Percentiles rank a stretch among this genome's conserved stretches.
Conservation (phyloP, 73 alveolate genomes). For the Tetrahymena elliotti region DNA sequence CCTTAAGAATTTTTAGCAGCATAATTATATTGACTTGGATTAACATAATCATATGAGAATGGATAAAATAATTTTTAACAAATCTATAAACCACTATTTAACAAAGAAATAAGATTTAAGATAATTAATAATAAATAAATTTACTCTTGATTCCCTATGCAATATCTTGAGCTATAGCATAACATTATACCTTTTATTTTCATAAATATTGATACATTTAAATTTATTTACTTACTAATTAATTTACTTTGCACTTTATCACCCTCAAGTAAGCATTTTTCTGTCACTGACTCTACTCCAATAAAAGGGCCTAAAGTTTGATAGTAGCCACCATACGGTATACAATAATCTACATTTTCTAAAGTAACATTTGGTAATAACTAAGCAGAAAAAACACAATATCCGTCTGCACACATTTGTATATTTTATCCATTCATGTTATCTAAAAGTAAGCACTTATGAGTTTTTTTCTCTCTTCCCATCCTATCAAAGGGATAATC, state of each 20-base stretch:
- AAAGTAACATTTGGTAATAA: too few species aligned
- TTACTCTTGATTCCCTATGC: not conserved
- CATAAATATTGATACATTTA: too few species aligned
- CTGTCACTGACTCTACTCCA: not conserved
- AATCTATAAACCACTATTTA: not conserved
- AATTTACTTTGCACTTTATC: not conserved
- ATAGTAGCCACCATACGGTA: not conserved
- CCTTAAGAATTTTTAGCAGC: not conserved
- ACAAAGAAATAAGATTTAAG: not conserved
- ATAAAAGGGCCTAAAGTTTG: not conserved
- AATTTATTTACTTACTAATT: too few species aligned
- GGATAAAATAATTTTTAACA: not conserved
- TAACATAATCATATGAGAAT: not conserved
- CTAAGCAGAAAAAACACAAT: not conserved
- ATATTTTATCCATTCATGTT: not conserved
- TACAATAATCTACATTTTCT: not conserved
- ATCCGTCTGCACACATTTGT: not conserved
- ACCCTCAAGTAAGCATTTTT: not conserved
- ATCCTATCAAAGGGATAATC: not conserved
- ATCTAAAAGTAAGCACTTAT: not conserved
- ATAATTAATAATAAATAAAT: not conserved
- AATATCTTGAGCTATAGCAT: not conserved
- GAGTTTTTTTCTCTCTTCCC: not conserved
- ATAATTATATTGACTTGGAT: not conserved
- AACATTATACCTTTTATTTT: not conserved